These are phyloP conservation scores for Pleurotus citrinopileatus DNA, from an alignment of 768 basidiomycete species.

Conservation along the genomic window DNA sequence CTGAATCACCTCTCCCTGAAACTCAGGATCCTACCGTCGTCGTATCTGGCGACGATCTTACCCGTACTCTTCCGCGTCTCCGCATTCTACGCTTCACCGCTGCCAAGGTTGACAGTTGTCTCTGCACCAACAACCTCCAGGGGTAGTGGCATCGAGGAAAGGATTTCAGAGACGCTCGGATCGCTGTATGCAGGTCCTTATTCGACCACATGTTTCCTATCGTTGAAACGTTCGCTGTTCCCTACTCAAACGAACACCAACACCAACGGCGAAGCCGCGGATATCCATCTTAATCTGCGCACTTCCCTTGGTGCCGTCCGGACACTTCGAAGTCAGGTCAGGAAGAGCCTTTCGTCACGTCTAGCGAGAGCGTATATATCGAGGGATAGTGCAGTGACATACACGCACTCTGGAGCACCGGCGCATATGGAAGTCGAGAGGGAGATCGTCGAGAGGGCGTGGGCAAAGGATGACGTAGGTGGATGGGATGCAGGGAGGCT, in stretches of 20 bases:
- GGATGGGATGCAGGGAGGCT: conserved; percentile 67
- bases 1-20: conserved; percentile 61
- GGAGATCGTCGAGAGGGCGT: conserved; percentile 69
- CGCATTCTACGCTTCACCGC: conserved; percentile 60
- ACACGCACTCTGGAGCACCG: conserved; percentile 59
- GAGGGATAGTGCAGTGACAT: conserved; percentile 47
- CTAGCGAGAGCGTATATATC: conserved; percentile 68
- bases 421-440: conserved; percentile 57
- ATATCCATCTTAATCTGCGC: conserved; percentile 31
- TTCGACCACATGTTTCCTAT: conserved; percentile 58
- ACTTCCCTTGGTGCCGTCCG: conserved; percentile 60
- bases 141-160: conserved; percentile 47
- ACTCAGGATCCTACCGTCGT: conserved; percentile 55
- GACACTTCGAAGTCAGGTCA: conserved; percentile 60
- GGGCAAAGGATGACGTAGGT: conserved; percentile 64
- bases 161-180: conserved; percentile 53
- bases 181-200: conserved; percentile 65
- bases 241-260: conserved; percentile 32
- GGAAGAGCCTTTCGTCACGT: conserved; percentile 56
- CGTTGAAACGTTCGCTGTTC: conserved; percentile 56
- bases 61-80: conserved; percentile 72
- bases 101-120: conserved; percentile 64
- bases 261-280: conserved; percentile 13
- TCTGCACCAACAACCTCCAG: conserved; percentile 29
- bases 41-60: conserved; percentile 53